Conservation (phyloP, 768 basidiomycete species). For the Cantharellus cinnabarinus region DNA sequence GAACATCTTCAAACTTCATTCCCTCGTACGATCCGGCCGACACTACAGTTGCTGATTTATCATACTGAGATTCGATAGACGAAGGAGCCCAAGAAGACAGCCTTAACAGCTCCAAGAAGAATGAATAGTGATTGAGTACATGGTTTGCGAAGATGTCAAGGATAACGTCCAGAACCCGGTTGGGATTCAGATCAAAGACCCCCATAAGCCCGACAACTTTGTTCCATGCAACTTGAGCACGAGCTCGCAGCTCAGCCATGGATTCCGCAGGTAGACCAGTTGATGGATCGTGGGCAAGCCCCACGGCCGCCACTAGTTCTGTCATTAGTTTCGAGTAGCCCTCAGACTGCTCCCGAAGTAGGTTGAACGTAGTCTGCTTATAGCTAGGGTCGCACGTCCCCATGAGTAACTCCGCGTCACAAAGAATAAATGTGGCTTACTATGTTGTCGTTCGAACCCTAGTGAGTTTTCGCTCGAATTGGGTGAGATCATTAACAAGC, state of each 20-base stretch:
- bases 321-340: conserved; percentile 86
- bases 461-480: conserved; percentile 62
- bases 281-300: conserved; percentile 45
- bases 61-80: not conserved
- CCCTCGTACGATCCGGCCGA: conserved; percentile 27
- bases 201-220: conserved; percentile 77
- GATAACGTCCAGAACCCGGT: conserved; percentile 80
- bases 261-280: conserved; percentile 50
- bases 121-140: conserved; percentile 60
- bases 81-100: conserved; percentile 58
- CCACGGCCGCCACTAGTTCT: conserved; percentile 60
- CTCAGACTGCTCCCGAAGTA: conserved; percentile 91
- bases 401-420: not conserved
- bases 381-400: conserved; percentile 30
- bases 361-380: conserved; percentile 96
- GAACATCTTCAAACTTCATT: conserved; percentile 46
- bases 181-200: conserved; percentile 92
- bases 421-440: conserved; percentile 26
- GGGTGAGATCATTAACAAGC: conserved; percentile 43
- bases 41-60: conserved; percentile 2
- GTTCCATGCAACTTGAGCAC: conserved; percentile 56
- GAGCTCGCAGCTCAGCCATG: conserved; percentile 33
- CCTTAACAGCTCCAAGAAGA: conserved; percentile 72
- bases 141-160: conserved; percentile 78
- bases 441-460: conserved; percentile 62